Evolutionary conservation across 129 eudicot species (phyloP), one percentile per base, ranked within the genome.

Genomic region (Ambrosia artemisiifolia): DNA sequence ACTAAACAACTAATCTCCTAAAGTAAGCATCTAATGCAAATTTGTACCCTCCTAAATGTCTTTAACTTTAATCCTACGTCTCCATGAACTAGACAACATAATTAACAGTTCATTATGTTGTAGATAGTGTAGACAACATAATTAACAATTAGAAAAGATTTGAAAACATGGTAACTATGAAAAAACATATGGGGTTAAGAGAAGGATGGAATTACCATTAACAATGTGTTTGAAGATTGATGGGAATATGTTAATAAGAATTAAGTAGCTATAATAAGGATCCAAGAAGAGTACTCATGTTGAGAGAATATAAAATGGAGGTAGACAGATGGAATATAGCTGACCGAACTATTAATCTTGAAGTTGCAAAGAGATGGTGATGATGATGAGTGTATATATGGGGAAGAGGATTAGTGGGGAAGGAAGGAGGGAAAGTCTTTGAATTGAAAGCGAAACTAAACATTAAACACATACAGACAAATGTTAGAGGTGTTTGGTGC

Each of bases 321-420:
- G 35, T 40, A 30, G 82, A 84, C 80, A 79, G 84, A 78, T 85
- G 78, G 78, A 67, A 14, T 79, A 59, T 70, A 79, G 87, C 78
- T 80, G 67, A 74, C 91, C 87, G 78, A 80, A 75, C 75, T 49
- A n/a, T n/a, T n/a, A 49, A 54, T 56, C 17, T 55, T 7, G 12
- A 18, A 36, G 55, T n/a, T 63, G 35, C 54, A 63, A 2, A 34
- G 64, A 50, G 35, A 53, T 38, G 56, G 14, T 14, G 11, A 11
- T 18, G 17, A 75, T 11, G 65, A 77, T 14, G 61, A 51, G 60
- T 55, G 47, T 19, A 50, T 74, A 50, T 73, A 64, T 74, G 54
- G n/a, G 17, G 50, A 62, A 6, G 57, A 53, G 51, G 54, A 17
- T 40, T 11, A 14, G 5, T 33, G 44, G 43, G 66, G 64, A 14